Conservation (phyloP, 2,329 filamentous ascomycete species). For the Huntiella bhutanensis region DNA sequence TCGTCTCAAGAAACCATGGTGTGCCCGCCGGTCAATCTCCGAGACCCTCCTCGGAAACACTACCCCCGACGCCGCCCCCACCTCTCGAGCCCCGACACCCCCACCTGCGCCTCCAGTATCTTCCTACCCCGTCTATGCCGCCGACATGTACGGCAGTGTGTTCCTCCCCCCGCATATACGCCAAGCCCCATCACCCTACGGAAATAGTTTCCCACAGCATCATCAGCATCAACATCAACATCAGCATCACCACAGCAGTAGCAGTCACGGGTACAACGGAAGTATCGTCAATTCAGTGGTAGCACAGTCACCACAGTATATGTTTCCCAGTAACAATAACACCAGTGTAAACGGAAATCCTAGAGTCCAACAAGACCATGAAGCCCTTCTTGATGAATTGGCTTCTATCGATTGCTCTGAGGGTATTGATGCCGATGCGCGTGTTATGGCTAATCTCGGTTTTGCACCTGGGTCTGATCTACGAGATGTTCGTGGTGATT, state of each 20-base stretch:
- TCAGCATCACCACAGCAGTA: no score
- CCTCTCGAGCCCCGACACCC: neutral
- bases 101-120: neutral
- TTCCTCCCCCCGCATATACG: no score
- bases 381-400: slow-evolving; percentile 32
- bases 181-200: no score
- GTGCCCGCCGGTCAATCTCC: neutral
- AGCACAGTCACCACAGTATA: slow-evolving; percentile 4
- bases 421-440: slow-evolving; percentile 33
- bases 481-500: slow-evolving; percentile 29
- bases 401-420: slow-evolving; percentile 31
- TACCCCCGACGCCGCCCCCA: neutral
- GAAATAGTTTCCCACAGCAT: no score
- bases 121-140: no score
- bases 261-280: neutral
- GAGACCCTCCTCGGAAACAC: neutral
- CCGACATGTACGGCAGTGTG: no score
- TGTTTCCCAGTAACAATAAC: slow-evolving; percentile 1
- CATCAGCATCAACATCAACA: no score
- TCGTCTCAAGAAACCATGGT: slow-evolving; percentile 13
- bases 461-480: slow-evolving; percentile 44
- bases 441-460: slow-evolving; percentile 49
- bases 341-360: neutral
- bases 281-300: slow-evolving; percentile 5
- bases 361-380: slow-evolving; percentile 22